phyloP scores from a whole-genome alignment of 192 early-diverging fungal genomes.

The Mortierella antarctica region DNA sequence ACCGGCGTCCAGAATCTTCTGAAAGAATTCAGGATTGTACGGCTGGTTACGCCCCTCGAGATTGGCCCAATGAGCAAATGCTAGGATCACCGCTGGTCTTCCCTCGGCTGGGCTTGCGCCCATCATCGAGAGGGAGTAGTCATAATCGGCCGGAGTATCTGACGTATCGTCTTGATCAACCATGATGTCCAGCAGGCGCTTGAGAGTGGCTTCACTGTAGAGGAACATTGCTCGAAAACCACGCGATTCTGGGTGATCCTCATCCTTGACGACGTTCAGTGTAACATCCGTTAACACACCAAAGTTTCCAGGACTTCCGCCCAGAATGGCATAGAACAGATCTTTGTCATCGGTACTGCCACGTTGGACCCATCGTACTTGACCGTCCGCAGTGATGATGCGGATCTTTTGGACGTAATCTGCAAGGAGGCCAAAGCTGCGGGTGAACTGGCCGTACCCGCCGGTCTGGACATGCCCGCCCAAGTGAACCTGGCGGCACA shows the following conservation, averaged over 20 bases:
- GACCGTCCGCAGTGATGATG: slow-evolving; percentile 42
- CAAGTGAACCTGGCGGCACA: slow-evolving; percentile 33
- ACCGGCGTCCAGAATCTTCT: slow-evolving; percentile 14
- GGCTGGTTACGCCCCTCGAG: slow-evolving; percentile 13
- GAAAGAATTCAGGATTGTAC: slow-evolving; percentile 9
- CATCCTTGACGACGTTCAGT: slow-evolving; percentile 18
- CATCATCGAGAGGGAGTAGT: slow-evolving; percentile 31
- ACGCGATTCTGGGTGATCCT: slow-evolving; percentile 41
- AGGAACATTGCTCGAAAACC: slow-evolving; percentile 15
- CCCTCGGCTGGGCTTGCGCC: not conserved
- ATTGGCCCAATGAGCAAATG: slow-evolving; percentile 48
- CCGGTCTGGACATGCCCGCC: slow-evolving; percentile 53
- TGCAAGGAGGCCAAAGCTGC: slow-evolving; percentile 50
- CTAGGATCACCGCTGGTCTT: slow-evolving; percentile 3
- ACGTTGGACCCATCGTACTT: slow-evolving; percentile 15
- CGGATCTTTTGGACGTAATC: slow-evolving; percentile 52
- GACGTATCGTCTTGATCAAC: not conserved
- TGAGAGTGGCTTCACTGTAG: slow-evolving; percentile 11
- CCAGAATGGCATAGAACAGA: slow-evolving; percentile 43
- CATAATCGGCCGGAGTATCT: slow-evolving; percentile 17
- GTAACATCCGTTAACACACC: slow-evolving; percentile 46
- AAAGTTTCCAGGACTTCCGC: slow-evolving; percentile 55
- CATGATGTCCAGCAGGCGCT: slow-evolving; percentile 44
- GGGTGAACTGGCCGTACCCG: slow-evolving; percentile 38
- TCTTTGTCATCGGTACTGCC: slow-evolving; percentile 11